phyloP scores from a whole-genome alignment of 2,329 filamentous ascomycete species.

The Emericellopsis cladophorae region DNA sequence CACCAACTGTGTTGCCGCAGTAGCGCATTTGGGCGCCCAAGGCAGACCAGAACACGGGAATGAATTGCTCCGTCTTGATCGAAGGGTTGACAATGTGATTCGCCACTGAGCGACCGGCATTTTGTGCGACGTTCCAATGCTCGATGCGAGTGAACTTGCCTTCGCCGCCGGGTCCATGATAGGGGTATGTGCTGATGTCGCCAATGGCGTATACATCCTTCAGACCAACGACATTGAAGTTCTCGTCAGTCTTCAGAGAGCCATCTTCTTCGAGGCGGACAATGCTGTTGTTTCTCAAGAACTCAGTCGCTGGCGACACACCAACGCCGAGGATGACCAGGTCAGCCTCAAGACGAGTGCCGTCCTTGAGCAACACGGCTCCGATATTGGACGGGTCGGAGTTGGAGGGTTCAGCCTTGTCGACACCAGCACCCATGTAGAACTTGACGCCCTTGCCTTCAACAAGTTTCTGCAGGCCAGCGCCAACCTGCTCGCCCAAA shows the following conservation, averaged over 20 bases:
- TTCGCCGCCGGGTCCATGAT: constrained; percentile 75
- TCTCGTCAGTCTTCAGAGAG: constrained; percentile 70
- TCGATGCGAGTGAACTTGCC: constrained; percentile 72
- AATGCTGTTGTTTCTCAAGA: constrained; percentile 57
- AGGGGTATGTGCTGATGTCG: constrained; percentile 91
- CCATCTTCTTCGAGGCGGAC: constrained; percentile 70
- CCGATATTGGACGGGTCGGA: constrained; percentile 63
- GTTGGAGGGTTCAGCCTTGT: constrained; percentile 64
- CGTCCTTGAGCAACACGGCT: constrained; percentile 71
- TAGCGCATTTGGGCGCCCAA: constrained; percentile 82
- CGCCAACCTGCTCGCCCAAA: constrained; percentile 70
- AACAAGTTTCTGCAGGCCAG: constrained; percentile 64
- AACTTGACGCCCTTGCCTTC: constrained; percentile 88
- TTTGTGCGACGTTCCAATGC: constrained; percentile 98
- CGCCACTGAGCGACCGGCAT: constrained; percentile 72
- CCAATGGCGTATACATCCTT: constrained; percentile 85
- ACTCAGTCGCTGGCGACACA: constrained; percentile 75
- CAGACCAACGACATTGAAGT: constrained; percentile 63
- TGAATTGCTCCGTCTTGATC: constrained; percentile 55
- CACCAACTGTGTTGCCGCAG: constrained; percentile 71
- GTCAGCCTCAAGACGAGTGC: constrained; percentile 73
- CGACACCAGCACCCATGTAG: constrained; percentile 66
- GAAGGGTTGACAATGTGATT: constrained; percentile 59
- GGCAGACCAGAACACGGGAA: constrained; percentile 95
- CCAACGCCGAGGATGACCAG: constrained; percentile 87